Conservation (phyloP, 768 basidiomycete genomes). For the Paxillus rubicundulus region DNA sequence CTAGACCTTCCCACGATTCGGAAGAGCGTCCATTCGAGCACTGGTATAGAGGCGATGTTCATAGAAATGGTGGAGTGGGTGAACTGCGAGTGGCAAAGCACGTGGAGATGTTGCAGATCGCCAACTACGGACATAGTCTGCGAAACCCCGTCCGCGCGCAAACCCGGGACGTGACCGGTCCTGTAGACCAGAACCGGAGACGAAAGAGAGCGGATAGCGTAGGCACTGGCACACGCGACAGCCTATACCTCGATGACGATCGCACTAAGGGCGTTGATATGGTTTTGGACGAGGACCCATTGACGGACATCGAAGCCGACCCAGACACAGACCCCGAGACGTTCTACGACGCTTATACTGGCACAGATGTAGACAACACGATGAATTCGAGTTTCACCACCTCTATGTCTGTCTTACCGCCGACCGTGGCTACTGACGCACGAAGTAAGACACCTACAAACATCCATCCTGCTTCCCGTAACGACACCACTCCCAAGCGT, state of each 20-base stretch:
- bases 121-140: constrained; percentile 74
- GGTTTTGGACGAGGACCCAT: constrained; percentile 73
- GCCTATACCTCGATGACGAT: constrained; percentile 68
- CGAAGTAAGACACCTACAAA: constrained; percentile 46
- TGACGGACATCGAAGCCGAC: constrained; percentile 69
- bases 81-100: constrained; percentile 72
- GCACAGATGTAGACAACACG: constrained; percentile 18
- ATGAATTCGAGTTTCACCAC: constrained; percentile 15
- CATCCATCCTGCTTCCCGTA: constrained; percentile 33
- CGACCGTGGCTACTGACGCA: constrained; percentile 23
- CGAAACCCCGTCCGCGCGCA: constrained; percentile 29
- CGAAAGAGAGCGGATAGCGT: constrained; percentile 69
- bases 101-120: constrained; percentile 85
- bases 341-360: constrained; percentile 39
- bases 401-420: constrained; percentile 19
- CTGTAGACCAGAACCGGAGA: constrained; percentile 27
- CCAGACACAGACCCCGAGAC: constrained; percentile 38
- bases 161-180: constrained; percentile 23
- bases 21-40: constrained; percentile 85
- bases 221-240: constrained; percentile 54
- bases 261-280: constrained; percentile 42
- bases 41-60: constrained; percentile 87
- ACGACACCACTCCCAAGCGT: constrained; percentile 41
- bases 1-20: constrained; percentile 66
- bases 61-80: constrained; percentile 86